Base-by-base conservation (phyloP, 2,329 filamentous ascomycete species). In the Neurospora sp. region DNA sequence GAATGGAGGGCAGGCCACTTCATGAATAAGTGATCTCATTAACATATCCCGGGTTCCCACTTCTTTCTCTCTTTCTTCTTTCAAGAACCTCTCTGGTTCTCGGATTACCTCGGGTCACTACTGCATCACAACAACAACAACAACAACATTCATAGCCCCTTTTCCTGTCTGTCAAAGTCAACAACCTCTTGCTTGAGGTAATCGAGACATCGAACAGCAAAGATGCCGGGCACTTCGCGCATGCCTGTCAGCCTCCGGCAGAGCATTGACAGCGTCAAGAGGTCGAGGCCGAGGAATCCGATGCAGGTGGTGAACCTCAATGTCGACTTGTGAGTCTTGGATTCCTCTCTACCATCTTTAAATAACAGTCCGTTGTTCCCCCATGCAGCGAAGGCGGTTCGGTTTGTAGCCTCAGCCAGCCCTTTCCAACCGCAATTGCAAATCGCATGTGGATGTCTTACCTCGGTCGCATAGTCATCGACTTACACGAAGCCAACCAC, bases 171-270 rank as follows among this genome's bases (percentile, higher is more conserved):
- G 36, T 67, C 17, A 13, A 62, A 62, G 52, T 36, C 15, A 36
- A 17, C 28, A 36, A n/a, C 28, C 7, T 62, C 52, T 62, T 62
- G 39, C 39, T 43, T n/a, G 19, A 28, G 10, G 40, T 8, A 4
- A 42, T 42, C 17, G 9, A 42, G 40, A 42, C 10, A 13, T 52
- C 23, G 7, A 62, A 33, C 52, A 62, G 13, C 5, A 70, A 73
- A 19, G 11, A 90, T 90, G 86, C 85, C 88, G 73, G 90, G 89
- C 77, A 88, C 87, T 72, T 91, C 90, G 75, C 86, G 90, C 77
- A 87, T 92, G 80, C 90, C 91, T 75, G 83, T 90, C 73, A 91
- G 89, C 82, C 82, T 93, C 79, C 86, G 90, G 76, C 90, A 90
- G 77, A 86, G 87, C 78, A 85, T 92, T 77, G 85, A 84, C 73